These are phyloP conservation scores for Apiospora sp. DNA, from an alignment of 2,329 filamentous ascomycete genomes.

Conservation along the genomic window DNA sequence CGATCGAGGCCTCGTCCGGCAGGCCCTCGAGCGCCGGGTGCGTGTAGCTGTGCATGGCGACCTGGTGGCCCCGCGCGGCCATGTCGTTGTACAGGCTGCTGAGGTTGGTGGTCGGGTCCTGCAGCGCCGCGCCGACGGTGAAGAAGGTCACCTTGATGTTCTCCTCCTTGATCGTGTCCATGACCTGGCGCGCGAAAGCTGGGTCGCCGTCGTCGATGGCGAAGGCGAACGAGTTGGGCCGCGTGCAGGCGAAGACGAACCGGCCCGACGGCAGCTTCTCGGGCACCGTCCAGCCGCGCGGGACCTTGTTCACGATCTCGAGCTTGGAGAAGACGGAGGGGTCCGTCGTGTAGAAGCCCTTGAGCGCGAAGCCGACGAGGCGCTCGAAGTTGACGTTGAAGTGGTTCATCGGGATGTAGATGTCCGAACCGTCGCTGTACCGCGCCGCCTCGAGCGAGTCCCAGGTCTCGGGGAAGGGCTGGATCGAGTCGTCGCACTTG, in stretches of 20 bases:
- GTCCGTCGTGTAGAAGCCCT: slow-evolving; percentile 67
- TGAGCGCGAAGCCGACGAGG: slow-evolving; percentile 66
- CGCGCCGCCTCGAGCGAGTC: slow-evolving; percentile 71
- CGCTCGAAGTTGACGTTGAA: slow-evolving; percentile 67
- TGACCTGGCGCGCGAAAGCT: slow-evolving; percentile 63
- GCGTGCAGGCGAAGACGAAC: slow-evolving; percentile 70
- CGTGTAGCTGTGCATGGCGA: slow-evolving; percentile 72
- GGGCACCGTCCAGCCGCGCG: slow-evolving; percentile 59
- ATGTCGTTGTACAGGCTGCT: slow-evolving; percentile 70
- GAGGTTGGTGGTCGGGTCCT: slow-evolving; percentile 67
- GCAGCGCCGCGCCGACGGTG: slow-evolving; percentile 69
- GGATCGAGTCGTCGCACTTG: slow-evolving; percentile 61
- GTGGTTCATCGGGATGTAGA: slow-evolving; percentile 72
- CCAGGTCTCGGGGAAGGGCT: slow-evolving; percentile 71
- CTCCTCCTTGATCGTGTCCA: slow-evolving; percentile 68
- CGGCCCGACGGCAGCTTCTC: slow-evolving; percentile 67
- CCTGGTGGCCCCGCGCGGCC: slow-evolving; percentile 68
- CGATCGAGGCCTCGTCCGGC: slow-evolving; percentile 58
- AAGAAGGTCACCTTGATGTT: slow-evolving; percentile 74
- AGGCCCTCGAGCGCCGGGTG: slow-evolving; percentile 71
- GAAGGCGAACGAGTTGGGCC: slow-evolving; percentile 75
- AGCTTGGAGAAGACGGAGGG: slow-evolving; percentile 61
- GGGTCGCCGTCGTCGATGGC: slow-evolving; percentile 75
- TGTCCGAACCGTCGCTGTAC: slow-evolving; percentile 62
- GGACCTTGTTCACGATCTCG: slow-evolving; percentile 66